Percentiles rank a stretch among this genome's conserved stretches.
Conservation (phyloP, 2,329 filamentous ascomycete genomes). For the Fusarium sp. region DNA sequence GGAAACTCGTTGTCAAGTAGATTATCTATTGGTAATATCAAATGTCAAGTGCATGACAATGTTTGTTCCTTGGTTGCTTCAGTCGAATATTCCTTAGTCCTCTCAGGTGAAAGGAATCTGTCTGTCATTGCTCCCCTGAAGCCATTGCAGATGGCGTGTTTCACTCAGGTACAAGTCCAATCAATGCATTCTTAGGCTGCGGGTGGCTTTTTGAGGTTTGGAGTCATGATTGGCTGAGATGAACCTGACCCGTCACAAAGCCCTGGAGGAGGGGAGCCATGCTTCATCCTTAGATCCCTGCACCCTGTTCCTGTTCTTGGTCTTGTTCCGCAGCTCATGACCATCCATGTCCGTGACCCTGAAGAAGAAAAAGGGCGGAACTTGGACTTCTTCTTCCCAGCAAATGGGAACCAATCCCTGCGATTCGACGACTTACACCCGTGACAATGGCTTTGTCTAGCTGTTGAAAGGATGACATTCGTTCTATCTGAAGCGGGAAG, state of each 20-base stretch:
- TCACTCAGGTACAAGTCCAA: conserved; percentile 44
- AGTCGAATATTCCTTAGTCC: conserved; percentile 5
- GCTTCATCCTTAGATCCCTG: conserved; percentile 25
- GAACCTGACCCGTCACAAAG: conserved; percentile 29
- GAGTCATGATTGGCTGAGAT: conserved; percentile 33
- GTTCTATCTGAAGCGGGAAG: conserved; percentile 11
- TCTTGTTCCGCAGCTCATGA: not conserved
- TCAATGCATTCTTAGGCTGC: conserved; percentile 28
- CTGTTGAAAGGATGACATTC: conserved; percentile 2
- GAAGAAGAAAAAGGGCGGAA: conserved; percentile 1
- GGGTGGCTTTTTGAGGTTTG: conserved; percentile 38
- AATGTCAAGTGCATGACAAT: conserved; percentile 8
- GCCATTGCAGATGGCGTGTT: conserved; percentile 40
- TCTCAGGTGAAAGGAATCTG: conserved; percentile 6
- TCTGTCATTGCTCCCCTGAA: conserved; percentile 22
- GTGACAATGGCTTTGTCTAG: conserved; percentile 31
- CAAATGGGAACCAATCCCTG: conserved; percentile 32
- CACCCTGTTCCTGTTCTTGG: not conserved
- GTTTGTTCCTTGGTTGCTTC: conserved; percentile 19
- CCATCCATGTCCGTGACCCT: not conserved
- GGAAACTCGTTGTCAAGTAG: conserved; percentile 2
- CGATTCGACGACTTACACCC: conserved; percentile 27
- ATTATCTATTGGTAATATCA: conserved; percentile 10
- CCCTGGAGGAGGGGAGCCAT: conserved; percentile 5
- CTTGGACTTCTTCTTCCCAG: not conserved